These are phyloP conservation scores for Botrytis hyacinthi DNA, from an alignment of 2,329 filamentous ascomycete genomes.

Conservation along the genomic window DNA sequence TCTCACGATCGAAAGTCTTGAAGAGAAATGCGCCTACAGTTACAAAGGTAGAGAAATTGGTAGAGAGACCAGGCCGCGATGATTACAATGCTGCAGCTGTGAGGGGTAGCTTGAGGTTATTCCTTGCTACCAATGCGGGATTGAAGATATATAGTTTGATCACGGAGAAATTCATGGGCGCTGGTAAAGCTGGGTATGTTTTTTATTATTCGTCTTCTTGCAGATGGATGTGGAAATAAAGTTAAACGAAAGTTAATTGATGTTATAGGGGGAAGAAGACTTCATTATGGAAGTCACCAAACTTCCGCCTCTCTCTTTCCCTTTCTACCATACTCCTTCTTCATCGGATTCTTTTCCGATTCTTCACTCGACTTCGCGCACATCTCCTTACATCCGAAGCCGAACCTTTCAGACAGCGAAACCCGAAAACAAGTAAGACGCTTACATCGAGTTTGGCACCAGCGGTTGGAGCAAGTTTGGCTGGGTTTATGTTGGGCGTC, in stretches of 20 bases:
- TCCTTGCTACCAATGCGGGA: constrained; percentile 60
- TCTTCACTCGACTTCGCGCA: constrained; percentile 75
- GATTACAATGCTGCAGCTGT: constrained; percentile 70
- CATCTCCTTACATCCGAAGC: constrained; percentile 80
- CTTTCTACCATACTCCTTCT: constrained; percentile 83
- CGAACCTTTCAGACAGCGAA: constrained; percentile 75
- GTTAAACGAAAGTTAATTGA: constrained; percentile 16
- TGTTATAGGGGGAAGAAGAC: constrained; percentile 44
- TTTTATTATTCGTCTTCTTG: background rate
- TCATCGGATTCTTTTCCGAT: constrained; percentile 85
- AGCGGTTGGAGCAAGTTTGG: constrained; percentile 84
- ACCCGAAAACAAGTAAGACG: constrained; percentile 70
- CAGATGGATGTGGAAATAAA: background rate
- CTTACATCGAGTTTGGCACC: constrained; percentile 83
- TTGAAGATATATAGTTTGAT: constrained; percentile 63
- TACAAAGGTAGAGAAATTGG: constrained; percentile 49
- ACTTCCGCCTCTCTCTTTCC: constrained; percentile 75
- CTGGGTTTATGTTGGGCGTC: constrained; percentile 78
- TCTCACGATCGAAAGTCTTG: constrained; percentile 65
- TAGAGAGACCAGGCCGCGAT: constrained; percentile 45
- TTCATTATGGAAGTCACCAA: constrained; percentile 62
- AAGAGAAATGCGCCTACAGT: constrained; percentile 55
- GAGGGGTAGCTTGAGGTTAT: constrained; percentile 68
- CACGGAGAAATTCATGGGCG: constrained; percentile 47
- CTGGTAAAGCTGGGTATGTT: constrained; percentile 29